Evolutionary conservation across 2,329 filamentous ascomycete species (phyloP).

Genomic region (Epichloe brachyelytri): DNA sequence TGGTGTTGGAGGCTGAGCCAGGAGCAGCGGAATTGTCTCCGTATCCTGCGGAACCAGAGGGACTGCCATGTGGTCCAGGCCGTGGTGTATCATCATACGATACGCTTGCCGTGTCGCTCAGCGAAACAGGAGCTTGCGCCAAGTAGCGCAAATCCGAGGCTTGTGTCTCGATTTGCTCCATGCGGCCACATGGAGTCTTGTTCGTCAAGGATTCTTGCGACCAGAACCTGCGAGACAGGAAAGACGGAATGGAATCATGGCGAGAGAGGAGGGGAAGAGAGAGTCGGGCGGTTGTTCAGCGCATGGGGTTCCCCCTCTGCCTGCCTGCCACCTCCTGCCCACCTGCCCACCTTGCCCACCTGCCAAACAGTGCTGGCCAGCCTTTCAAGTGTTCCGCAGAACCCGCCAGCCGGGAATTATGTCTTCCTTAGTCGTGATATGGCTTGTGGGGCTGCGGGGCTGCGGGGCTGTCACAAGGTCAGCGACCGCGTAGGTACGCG

Average conservation of each 20-base stretch:
- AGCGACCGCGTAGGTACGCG: too few species aligned
- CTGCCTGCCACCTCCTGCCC: background rate
- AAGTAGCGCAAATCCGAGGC: constrained; percentile 41
- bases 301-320: background rate
- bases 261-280: background rate
- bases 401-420: too few species aligned
- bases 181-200: constrained; percentile 13
- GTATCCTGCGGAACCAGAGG: constrained; percentile 26
- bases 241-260: background rate
- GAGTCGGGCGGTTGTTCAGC: background rate
- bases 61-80: constrained; percentile 20
- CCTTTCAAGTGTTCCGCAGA: too few species aligned
- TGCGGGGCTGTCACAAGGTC: too few species aligned
- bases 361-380: too few species aligned
- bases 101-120: constrained; percentile 17
- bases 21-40: constrained; percentile 37
- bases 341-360: too few species aligned
- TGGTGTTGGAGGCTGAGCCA: constrained; percentile 10
- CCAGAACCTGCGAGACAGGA: background rate
- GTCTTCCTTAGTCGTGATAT: too few species aligned
- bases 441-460: too few species aligned
- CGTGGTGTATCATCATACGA: constrained; percentile 22
- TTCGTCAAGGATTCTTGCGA: background rate
- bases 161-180: constrained; percentile 43
- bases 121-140: constrained; percentile 24